These are phyloP conservation scores for Glycyrrhiza uralensis DNA, from an alignment of 306 rosid genomes.

Conservation along the genomic window DNA sequence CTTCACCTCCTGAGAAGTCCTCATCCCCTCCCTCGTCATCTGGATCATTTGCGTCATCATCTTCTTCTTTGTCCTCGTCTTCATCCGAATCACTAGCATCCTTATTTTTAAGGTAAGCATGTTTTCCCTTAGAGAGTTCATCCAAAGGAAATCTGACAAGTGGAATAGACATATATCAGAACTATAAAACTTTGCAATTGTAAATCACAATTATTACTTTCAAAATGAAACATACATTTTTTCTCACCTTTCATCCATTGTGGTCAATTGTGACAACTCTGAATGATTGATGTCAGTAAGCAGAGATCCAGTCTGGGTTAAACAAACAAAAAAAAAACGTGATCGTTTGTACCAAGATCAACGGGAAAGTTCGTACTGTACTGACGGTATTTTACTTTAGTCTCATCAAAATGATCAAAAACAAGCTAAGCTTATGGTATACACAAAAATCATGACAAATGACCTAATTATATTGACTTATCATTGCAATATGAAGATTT, in stretches of 20 bases:
- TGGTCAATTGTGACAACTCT: slow-evolving; percentile 25
- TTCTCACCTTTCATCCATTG: slow-evolving; percentile 51
- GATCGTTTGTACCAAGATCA: slow-evolving; percentile 11
- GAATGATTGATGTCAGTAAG: slow-evolving; percentile 28
- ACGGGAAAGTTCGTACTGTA: background rate
- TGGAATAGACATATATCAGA: too few species aligned
- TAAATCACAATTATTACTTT: background rate
- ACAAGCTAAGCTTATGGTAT: background rate
- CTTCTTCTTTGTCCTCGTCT: slow-evolving; percentile 56
- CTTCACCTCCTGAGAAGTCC: slow-evolving; percentile 68
- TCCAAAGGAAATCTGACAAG: slow-evolving; percentile 69
- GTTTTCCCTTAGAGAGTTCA: slow-evolving; percentile 35
- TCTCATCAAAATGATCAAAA: background rate
- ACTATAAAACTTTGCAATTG: background rate
- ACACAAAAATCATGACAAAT: background rate
- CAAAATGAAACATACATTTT: background rate
- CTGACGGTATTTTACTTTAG: background rate
- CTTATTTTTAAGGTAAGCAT: slow-evolving; percentile 47
- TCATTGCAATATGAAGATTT: background rate
- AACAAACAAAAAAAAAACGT: background rate
- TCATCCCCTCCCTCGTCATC: slow-evolving; percentile 62
- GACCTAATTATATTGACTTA: background rate
- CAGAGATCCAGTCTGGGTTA: slow-evolving; percentile 44
- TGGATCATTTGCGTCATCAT: slow-evolving; percentile 60
- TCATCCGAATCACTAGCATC: slow-evolving; percentile 82